Conservation (phyloP, 257 asterid species). For the Solanum rostratum region DNA sequence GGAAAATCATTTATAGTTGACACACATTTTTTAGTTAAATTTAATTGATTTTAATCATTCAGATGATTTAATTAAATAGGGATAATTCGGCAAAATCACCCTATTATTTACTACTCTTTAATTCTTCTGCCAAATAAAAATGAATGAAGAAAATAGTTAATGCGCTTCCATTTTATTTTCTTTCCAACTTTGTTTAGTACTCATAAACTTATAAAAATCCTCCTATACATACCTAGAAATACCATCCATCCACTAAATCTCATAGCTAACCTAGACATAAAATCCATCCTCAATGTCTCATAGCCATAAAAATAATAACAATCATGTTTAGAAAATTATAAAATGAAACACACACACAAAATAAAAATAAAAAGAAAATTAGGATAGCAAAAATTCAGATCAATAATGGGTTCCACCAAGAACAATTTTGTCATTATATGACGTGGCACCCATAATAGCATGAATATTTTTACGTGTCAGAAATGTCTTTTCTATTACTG, state of each 20-base stretch:
- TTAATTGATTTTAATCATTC: too few species aligned
- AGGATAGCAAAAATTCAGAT: not conserved
- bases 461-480: constrained; percentile 15
- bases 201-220: not conserved
- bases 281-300: not conserved
- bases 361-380: too few species aligned
- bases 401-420: not conserved
- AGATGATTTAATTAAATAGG: too few species aligned
- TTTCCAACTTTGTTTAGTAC: not conserved
- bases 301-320: not conserved
- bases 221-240: too few species aligned
- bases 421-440: not conserved
- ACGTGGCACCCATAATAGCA: not conserved
- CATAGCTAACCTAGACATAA: not conserved
- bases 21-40: too few species aligned
- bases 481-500: not conserved
- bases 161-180: not conserved
- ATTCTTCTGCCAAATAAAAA: too few species aligned
- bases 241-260: too few species aligned
- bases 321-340: too few species aligned
- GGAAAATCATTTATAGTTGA: too few species aligned
- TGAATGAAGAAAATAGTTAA: not conserved
- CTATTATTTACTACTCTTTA: too few species aligned
- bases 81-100: too few species aligned
- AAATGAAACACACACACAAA: not conserved